These are phyloP conservation scores for Scedosporium boydii DNA, from an alignment of 2,329 filamentous ascomycete genomes.

Conservation along the genomic window DNA sequence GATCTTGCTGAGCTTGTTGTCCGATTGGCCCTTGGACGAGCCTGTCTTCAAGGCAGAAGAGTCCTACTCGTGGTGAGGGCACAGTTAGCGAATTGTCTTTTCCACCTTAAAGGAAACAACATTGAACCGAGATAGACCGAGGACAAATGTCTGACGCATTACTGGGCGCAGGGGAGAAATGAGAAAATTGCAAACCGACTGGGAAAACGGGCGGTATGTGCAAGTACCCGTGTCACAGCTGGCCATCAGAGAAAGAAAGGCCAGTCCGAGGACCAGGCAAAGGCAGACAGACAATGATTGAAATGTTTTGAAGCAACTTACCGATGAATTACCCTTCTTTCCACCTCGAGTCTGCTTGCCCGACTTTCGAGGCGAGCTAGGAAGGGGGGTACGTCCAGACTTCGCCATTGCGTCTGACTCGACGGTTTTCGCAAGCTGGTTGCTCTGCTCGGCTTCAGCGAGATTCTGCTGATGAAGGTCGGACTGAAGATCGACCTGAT, in stretches of 20 bases:
- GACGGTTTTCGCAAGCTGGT: background rate
- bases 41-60: slow-evolving; percentile 8
- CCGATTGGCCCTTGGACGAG: slow-evolving; percentile 13
- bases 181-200: too few relatives aligned
- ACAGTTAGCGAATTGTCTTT: background rate
- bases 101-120: too few relatives aligned
- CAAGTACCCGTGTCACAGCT: too few relatives aligned
- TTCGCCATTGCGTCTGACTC: background rate
- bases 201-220: too few relatives aligned
- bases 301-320: background rate
- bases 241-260: too few relatives aligned
- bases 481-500: too few relatives aligned
- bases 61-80: background rate
- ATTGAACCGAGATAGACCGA: too few relatives aligned
- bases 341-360: background rate
- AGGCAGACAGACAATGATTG: background rate
- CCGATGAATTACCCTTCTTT: background rate
- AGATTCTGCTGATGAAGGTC: background rate
- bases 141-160: too few relatives aligned
- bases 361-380: background rate
- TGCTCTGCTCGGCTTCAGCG: background rate
- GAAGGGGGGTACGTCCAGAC: background rate
- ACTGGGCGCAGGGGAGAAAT: too few relatives aligned
- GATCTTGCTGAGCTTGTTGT: slow-evolving; percentile 39
- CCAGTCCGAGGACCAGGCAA: background rate